Base-by-base conservation (phyloP, 2,329 filamentous ascomycete species). In the Pseudofabraea citricarpa region DNA sequence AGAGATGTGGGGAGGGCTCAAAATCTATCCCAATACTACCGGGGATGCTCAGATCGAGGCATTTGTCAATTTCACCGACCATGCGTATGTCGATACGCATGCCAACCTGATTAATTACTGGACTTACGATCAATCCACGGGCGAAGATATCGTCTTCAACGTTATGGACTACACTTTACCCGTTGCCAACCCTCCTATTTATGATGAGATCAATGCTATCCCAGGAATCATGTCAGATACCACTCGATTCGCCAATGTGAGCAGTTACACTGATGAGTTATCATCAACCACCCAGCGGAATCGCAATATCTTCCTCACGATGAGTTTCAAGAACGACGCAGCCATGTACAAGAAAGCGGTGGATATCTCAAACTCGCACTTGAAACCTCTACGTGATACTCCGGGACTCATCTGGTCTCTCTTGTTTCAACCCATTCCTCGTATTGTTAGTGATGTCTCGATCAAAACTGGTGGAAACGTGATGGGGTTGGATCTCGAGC, bases 251-350 rank as follows among this genome's bases (percentile, higher is more conserved):
- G 57, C 52, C 21, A 60, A 48, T 20, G 44, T 66, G 4, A 58
- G 53, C 10, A 59, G 54, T 33, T 61, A 62, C 12, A 62, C 57
- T 7, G 57, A 64, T 41, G 62, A 67, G 42, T 39, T 65, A 48
- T 58, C 56, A 29, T 27, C 47, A 21, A 52, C 61, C 13, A 62
- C 58, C 37, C 56, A 58, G n/a, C 53, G 58, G 3, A 58, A 59
- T 6, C 54, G 60, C 6, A 63, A 67, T 40, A 48, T 54, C 2
- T 61, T 62, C 22, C 59, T 48, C 8, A 65, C 57, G 1, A 66
- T 62, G n/a, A 67, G 63, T 6, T 53, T 64, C 36, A 59, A 60
- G 38, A 65, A 64, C 22, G 59, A 65, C n/a, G 24, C 23, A 10
- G 50, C 50, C 13, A 66, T n/a, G n/a, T n/a, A n/a, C n/a, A n/a